Evolutionary conservation across 345 rosid genomes (phyloP), one percentile per base, ranked within the genome.

Genomic region (Linum usitatissimum): DNA sequence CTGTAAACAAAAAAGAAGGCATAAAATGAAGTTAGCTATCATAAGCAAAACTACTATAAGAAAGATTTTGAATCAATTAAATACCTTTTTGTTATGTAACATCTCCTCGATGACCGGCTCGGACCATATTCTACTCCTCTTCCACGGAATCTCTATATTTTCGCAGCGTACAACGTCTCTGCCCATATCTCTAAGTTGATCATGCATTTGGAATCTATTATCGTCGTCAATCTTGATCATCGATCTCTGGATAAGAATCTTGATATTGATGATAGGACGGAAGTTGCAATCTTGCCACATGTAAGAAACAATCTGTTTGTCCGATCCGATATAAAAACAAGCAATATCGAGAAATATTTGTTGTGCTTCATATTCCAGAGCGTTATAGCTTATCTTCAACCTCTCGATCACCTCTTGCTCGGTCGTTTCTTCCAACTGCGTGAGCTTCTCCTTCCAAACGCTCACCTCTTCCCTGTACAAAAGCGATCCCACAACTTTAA

Each of bases 101-200:
- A 81, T 65, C 3, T 51, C 49, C 62, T 57, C 13, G 3, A n/a
- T n/a, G n/a, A n/a, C n/a, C n/a, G n/a, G n/a, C n/a, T 59, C 78
- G 62, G 84, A 81, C 92, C 85, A 87, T 28, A 90, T 67, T 74
- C 97, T 77, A 66, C 87, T 90, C 4, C 80, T 77, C 76, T 55
- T 66, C 57, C 80, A 68, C 19, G 80, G 82, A 65, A 74, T 70
- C 0, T 0, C 21, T 6, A 17, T 30, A 49, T 2, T 60, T 63
- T 77, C 81, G 13, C 38, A 28, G 6, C n/a, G n/a, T 42, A 70
- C 86, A 14, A 87, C 77, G 64, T 84, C 79, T 64, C 82, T 77
- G 63, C 85, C 97, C 97, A 90, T 90, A 64, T 90, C 92, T 51
- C 75, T 75, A 30, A 90, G 71, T 61, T 78, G 90, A 72, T 90